A percentile compares a stretch with the other conserved stretches of the same genome.
These are phyloP conservation scores for Aspergillus sp. DNA, from an alignment of 2,329 filamentous ascomycete genomes.

Conservation along the genomic window DNA sequence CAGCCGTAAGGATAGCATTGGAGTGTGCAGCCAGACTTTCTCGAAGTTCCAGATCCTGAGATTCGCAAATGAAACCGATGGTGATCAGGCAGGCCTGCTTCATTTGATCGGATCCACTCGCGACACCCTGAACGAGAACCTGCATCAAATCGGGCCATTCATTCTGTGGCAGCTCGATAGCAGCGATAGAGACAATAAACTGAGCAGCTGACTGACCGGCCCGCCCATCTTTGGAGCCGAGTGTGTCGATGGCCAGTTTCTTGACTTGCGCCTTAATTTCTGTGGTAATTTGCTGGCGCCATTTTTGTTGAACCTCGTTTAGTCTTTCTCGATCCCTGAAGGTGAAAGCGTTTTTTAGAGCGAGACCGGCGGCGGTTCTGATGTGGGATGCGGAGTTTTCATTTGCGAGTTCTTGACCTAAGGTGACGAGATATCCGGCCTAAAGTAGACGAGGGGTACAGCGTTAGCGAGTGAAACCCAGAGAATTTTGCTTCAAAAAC, in stretches of 20 bases:
- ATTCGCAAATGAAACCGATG: slow-evolving; percentile 99
- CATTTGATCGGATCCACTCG: slow-evolving; percentile 77
- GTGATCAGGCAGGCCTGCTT: slow-evolving; percentile 93
- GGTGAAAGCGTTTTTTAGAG: slow-evolving; percentile 97
- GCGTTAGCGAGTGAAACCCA: slow-evolving; percentile 20
- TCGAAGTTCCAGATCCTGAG: slow-evolving; percentile 82
- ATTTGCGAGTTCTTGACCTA: slow-evolving; percentile 92
- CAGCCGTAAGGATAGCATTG: slow-evolving; percentile 95
- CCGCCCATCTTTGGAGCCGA: slow-evolving; percentile 74
- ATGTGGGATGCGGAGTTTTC: slow-evolving; percentile 80
- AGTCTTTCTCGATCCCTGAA: slow-evolving; percentile 85
- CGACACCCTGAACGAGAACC: slow-evolving; percentile 87
- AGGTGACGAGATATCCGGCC: slow-evolving; percentile 88
- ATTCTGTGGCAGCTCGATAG: slow-evolving; percentile 87
- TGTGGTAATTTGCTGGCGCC: slow-evolving; percentile 78
- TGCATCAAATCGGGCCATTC: slow-evolving; percentile 94
- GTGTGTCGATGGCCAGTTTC: slow-evolving; percentile 82
- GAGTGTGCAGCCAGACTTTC: slow-evolving; percentile 80
- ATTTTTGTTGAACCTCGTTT: slow-evolving; percentile 89
- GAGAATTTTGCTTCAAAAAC: slow-evolving; percentile 16
- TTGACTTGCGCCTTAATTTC: slow-evolving; percentile 87
- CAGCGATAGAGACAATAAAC: slow-evolving; percentile 90
- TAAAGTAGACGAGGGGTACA: slow-evolving; percentile 41
- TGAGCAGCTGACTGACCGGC: slow-evolving; percentile 89
- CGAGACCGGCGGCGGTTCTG: slow-evolving; percentile 90